These are phyloP conservation scores for Chamaecyparis obtusa DNA, from an alignment of 75 land plant genomes.

Conservation along the genomic window DNA sequence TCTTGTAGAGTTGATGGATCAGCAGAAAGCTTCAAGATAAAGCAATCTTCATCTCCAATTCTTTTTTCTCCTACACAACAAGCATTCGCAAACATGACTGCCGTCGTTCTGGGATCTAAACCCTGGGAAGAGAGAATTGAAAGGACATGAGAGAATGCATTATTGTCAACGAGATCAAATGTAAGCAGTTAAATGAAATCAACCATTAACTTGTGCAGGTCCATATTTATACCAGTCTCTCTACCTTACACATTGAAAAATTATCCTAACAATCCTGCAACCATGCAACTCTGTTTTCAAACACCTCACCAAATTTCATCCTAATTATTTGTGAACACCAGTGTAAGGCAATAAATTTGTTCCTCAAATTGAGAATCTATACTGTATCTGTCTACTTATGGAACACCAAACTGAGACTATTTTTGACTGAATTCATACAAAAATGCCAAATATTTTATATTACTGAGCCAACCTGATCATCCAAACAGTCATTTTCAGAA, in stretches of 20 bases:
- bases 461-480: not conserved
- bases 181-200: not conserved
- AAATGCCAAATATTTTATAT: not conserved
- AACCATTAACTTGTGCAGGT: not conserved
- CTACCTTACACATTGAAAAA: not conserved
- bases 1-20: constrained; percentile 39
- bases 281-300: not conserved
- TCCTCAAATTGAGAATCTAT: not conserved
- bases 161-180: not conserved
- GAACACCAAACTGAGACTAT: not conserved
- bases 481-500: not conserved
- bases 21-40: constrained; percentile 53
- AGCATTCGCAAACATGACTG: constrained; percentile 49
- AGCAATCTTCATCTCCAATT: constrained; percentile 62
- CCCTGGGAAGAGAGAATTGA: constrained; percentile 32
- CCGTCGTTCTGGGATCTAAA: constrained; percentile 56
- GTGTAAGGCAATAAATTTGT: not conserved
- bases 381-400: not conserved
- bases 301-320: not conserved
- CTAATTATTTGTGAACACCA: not conserved
- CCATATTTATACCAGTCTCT: not conserved
- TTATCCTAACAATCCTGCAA: not conserved
- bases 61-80: constrained; percentile 58
- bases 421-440: not conserved
- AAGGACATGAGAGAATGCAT: not conserved